Evolutionary conservation across 2,329 filamentous ascomycete genomes (phyloP).

Genomic region (Arthroderma uncinatum): DNA sequence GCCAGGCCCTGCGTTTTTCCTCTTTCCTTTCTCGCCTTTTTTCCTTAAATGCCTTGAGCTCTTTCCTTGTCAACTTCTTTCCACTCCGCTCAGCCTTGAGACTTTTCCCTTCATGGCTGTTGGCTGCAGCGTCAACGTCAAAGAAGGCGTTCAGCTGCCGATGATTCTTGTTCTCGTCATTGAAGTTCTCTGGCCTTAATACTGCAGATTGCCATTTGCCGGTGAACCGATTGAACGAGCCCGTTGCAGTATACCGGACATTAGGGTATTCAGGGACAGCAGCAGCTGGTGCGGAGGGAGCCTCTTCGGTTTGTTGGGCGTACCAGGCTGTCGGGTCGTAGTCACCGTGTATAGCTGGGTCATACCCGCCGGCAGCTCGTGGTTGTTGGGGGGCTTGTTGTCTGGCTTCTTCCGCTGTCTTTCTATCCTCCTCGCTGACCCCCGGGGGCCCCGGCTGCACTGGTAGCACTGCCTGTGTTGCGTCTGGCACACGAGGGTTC

Average conservation of each 20-base stretch:
- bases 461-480: slow-evolving; percentile 13
- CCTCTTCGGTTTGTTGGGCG: slow-evolving; percentile 45
- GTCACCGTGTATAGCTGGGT: slow-evolving; percentile 88
- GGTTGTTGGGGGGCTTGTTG: slow-evolving; percentile 20
- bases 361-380: slow-evolving; percentile 59
- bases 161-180: slow-evolving; percentile 74
- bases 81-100: slow-evolving; percentile 80
- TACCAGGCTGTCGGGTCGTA: slow-evolving; percentile 97
- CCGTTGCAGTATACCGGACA: slow-evolving; percentile 53
- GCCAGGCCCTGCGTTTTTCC: slow-evolving; percentile 85
- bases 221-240: slow-evolving; percentile 83
- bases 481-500: slow-evolving; percentile 61
- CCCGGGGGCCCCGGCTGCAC: slow-evolving; percentile 23
- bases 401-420: slow-evolving; percentile 25
- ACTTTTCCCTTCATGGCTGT: slow-evolving; percentile 78
- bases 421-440: slow-evolving; percentile 21
- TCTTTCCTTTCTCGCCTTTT: slow-evolving; percentile 84
- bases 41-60: slow-evolving; percentile 84
- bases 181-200: slow-evolving; percentile 62
- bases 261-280: slow-evolving; percentile 30
- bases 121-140: slow-evolving; percentile 88
- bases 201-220: slow-evolving; percentile 64
- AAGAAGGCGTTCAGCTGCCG: slow-evolving; percentile 92
- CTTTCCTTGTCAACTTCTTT: slow-evolving; percentile 72
- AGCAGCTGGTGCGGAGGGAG: slow-evolving; percentile 25